Evolutionary conservation across 1,284 basidiomycete species (phyloP), one percentile per base, ranked within the genome.

Genomic region (Pterulicium gracile): DNA sequence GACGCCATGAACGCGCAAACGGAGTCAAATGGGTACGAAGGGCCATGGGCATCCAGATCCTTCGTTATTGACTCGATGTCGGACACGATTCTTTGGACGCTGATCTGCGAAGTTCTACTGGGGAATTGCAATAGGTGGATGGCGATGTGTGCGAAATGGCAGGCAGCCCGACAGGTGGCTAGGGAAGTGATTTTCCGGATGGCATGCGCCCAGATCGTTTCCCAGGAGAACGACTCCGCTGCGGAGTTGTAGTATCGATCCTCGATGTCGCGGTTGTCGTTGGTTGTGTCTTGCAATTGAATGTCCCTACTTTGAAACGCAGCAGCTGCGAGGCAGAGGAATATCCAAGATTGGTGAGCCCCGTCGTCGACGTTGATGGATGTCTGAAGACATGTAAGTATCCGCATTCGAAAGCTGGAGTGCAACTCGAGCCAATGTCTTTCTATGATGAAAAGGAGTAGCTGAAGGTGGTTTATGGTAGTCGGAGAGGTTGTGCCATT

Each of bases 11-110:
- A 87, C 43, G 70, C 66, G 65, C 91, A 94, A 19, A 93, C 86
- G 0, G 92, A 79, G 56, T 98, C 94, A 54, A 75, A 84, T 0
- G 90, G 87, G 52, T 77, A 81, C 1, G 79, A 66, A 1, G 93
- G 92, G 0, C 91, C 91, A 61, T 95, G 91, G 13, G 94, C 73
- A 54, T 90, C 83, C 47, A 97, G 67, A 53, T 91, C 86, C 52
- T 80, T 81, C 1, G 81, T 72, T 42, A 96, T 65, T 0, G 69
- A 66, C 57, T 91, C 86, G 42, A 96, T 76, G 56, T 91, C 88
- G 1, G 66, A 58, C 10, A 85, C 64, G 27, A 84, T 63, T 2
- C 70, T 71, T 10, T 78, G 74, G 7, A 70, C 61, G 1, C 77
- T 69, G 23, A 94, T 64, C 18, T 69, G 61, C 15, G 60, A 57